These are phyloP conservation scores for Cryphonectria carpinicola DNA, from an alignment of 2,329 filamentous ascomycete species.

Conservation along the genomic window DNA sequence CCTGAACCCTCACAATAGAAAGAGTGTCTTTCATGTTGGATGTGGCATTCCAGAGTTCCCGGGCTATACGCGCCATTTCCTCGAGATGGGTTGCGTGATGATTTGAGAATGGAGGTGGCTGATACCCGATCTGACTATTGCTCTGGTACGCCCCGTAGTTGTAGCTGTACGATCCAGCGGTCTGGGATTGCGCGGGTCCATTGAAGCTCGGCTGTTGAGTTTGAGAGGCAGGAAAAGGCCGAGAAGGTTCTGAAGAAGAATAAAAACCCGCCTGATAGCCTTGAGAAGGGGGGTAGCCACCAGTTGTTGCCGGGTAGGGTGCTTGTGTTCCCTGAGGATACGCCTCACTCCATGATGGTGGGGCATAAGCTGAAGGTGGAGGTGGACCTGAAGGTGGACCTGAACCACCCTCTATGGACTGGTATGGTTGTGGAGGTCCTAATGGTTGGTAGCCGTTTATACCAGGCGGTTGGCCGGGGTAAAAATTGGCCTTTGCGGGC, in stretches of 20 bases:
- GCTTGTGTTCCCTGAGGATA: slow-evolving; percentile 36
- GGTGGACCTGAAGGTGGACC: slow-evolving; percentile 28
- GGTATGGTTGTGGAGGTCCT: slow-evolving; percentile 29
- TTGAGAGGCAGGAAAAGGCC: slow-evolving; percentile 35
- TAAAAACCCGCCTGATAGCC: slow-evolving; percentile 28
- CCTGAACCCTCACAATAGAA: slow-evolving; percentile 63
- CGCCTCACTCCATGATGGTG: slow-evolving; percentile 39
- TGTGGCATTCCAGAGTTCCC: slow-evolving; percentile 66
- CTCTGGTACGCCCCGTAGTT: slow-evolving; percentile 33
- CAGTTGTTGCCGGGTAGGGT: slow-evolving; percentile 31
- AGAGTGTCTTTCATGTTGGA: slow-evolving; percentile 64
- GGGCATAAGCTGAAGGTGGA: slow-evolving; percentile 39
- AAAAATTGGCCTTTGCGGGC: slow-evolving; percentile 36
- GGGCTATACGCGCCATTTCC: slow-evolving; percentile 57
- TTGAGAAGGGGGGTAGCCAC: slow-evolving; percentile 4
- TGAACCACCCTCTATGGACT: slow-evolving; percentile 32
- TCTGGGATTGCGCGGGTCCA: slow-evolving; percentile 26
- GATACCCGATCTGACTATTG: slow-evolving; percentile 29
- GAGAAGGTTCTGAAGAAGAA: slow-evolving; percentile 31
- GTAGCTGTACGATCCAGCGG: slow-evolving; percentile 32
- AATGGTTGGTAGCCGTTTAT: slow-evolving; percentile 29
- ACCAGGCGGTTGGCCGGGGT: slow-evolving; percentile 20
- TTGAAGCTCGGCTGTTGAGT: slow-evolving; percentile 27
- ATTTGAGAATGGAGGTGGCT: slow-evolving; percentile 40
- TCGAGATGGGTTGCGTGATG: slow-evolving; percentile 53